Evolutionary conservation across 441 rosid species (phyloP).

Genomic region (Adansonia rubrostipa): DNA sequence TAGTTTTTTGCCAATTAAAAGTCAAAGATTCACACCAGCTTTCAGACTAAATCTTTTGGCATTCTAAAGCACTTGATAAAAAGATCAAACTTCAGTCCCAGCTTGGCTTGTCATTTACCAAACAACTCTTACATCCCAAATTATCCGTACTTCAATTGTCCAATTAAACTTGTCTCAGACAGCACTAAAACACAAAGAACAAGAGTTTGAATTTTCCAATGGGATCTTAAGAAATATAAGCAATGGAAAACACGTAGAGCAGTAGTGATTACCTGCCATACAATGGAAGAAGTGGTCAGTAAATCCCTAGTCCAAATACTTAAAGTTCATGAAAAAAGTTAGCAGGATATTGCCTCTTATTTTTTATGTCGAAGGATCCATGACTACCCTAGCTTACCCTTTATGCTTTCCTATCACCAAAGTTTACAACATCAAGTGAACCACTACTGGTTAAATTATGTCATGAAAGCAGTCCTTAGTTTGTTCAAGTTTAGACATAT

Average conservation of each 20-base stretch:
- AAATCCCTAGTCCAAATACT: not conserved
- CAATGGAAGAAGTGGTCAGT: not conserved
- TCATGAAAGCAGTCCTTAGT: conserved; percentile 4
- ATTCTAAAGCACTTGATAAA: not conserved
- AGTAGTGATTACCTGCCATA: not conserved
- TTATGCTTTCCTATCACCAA: not conserved
- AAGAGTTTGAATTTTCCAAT: not conserved
- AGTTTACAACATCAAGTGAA: conserved; percentile 4
- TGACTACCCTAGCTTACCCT: conserved; percentile 1
- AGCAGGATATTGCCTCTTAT: not conserved
- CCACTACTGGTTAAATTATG: not conserved
- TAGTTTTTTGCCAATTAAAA: not conserved
- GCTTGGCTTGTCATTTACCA: not conserved
- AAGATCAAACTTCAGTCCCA: not conserved
- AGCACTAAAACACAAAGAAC: not conserved
- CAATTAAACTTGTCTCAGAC: not conserved
- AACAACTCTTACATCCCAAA: not conserved
- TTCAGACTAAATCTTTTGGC: not conserved
- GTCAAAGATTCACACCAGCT: not conserved
- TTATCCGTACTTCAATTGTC: not conserved
- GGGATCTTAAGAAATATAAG: not conserved
- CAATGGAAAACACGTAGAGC: not conserved
- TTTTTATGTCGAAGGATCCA: not conserved
- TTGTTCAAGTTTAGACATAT: not conserved
- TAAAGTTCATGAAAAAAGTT: not conserved